These are phyloP conservation scores for Yamadazyma pseudoaaseri DNA, from an alignment of 1,139 yeast genomes.

Conservation along the genomic window DNA sequence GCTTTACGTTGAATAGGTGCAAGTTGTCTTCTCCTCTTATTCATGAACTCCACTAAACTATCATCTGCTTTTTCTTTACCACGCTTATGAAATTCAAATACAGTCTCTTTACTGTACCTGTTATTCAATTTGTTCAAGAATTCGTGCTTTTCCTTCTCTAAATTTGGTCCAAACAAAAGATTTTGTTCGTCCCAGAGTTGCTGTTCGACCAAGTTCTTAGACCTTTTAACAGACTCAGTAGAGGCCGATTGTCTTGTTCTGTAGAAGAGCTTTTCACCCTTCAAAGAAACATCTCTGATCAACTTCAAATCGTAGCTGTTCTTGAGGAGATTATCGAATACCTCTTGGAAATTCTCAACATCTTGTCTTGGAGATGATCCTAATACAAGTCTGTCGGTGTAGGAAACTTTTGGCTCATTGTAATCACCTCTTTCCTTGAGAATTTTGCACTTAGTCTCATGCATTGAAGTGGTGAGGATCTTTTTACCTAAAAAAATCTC, in stretches of 20 bases:
- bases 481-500: constrained; percentile 89
- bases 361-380: constrained; percentile 79
- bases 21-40: constrained; percentile 77
- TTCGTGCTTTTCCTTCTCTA: constrained; percentile 70
- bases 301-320: constrained; percentile 70
- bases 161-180: constrained; percentile 67
- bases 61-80: constrained; percentile 53
- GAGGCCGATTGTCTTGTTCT: constrained; percentile 89
- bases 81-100: constrained; percentile 77
- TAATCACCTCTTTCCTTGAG: constrained; percentile 45
- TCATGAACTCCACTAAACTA: constrained; percentile 79
- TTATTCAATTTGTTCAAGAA: constrained; percentile 71
- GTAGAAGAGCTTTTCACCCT: constrained; percentile 86
- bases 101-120: constrained; percentile 79
- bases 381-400: constrained; percentile 73
- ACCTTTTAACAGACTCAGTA: constrained; percentile 75
- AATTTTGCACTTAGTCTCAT: constrained; percentile 56
- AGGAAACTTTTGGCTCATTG: constrained; percentile 58
- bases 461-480: constrained; percentile 67
- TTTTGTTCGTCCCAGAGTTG: constrained; percentile 89
- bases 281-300: constrained; percentile 67
- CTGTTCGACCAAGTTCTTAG: constrained; percentile 73
- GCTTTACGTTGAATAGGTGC: constrained; percentile 86
- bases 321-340: constrained; percentile 59
- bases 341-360: constrained; percentile 71